Conservation (phyloP, 371 early-diverging fungal species). For the Mortierella polycephala region DNA sequence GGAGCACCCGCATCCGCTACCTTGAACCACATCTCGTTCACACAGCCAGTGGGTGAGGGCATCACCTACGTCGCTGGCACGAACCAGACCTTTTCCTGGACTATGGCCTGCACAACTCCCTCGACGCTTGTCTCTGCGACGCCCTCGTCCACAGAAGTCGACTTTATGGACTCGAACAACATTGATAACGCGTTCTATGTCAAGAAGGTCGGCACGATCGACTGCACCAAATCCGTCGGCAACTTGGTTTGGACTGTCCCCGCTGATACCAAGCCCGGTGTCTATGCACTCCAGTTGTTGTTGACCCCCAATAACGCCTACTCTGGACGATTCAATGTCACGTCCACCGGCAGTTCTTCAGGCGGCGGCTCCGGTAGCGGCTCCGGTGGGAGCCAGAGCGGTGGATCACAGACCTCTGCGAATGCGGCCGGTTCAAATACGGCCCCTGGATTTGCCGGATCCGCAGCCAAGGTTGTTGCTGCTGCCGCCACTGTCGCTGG, state of each 20-base stretch:
- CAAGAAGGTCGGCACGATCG: slow-evolving; percentile 55
- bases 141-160: slow-evolving; percentile 50
- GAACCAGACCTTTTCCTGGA: slow-evolving; percentile 55
- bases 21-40: slow-evolving; percentile 45
- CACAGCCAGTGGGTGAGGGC: slow-evolving; percentile 52
- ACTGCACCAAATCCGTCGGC: slow-evolving; percentile 47
- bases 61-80: slow-evolving; percentile 50
- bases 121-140: slow-evolving; percentile 36
- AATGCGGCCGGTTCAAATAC: not conserved
- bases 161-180: slow-evolving; percentile 56
- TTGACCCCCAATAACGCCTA: slow-evolving; percentile 52
- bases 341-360: slow-evolving; percentile 7
- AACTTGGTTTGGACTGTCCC: slow-evolving; percentile 64
- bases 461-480: slow-evolving; percentile 1
- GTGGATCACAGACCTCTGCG: not conserved
- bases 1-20: slow-evolving; percentile 1
- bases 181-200: slow-evolving; percentile 53
- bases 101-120: slow-evolving; percentile 40
- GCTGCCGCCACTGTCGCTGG: slow-evolving; percentile 8
- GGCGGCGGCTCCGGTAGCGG: not conserved
- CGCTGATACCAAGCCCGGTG: slow-evolving; percentile 62
- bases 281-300: slow-evolving; percentile 58
- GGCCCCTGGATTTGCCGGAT: slow-evolving; percentile 10
- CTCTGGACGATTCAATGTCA: slow-evolving; percentile 52
- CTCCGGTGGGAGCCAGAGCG: not conserved